These are phyloP conservation scores for Antitrichia curtipendula DNA, from an alignment of 225 moss, liverwort and hornwort genomes.

Conservation along the genomic window DNA sequence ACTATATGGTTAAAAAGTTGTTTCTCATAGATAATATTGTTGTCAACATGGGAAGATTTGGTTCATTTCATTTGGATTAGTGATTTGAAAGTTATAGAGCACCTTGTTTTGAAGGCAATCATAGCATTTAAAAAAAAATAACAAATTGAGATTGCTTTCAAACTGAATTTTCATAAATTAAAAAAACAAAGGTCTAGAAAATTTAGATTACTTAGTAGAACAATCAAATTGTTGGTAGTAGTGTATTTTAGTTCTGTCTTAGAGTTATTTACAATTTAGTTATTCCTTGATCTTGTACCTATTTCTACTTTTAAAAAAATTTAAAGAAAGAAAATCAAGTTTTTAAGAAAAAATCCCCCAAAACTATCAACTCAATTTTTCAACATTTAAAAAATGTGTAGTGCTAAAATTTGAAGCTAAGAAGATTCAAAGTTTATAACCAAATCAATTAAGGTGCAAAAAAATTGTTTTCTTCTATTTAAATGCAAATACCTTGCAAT, in stretches of 20 bases:
- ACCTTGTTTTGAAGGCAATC: background rate
- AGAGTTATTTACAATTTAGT: background rate
- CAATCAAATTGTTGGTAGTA: background rate
- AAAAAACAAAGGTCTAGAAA: background rate
- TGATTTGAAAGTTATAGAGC: background rate
- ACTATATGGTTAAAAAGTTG: background rate
- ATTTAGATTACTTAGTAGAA: background rate
- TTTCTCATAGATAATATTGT: background rate
- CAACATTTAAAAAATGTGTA: background rate
- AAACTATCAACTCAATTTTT: background rate
- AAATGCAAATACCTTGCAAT: background rate
- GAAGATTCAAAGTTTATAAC: background rate
- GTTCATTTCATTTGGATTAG: background rate
- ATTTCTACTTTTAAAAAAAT: too few relatives aligned
- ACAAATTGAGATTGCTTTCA: background rate
- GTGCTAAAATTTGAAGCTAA: background rate
- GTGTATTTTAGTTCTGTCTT: accelerated
- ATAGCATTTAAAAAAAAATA: background rate
- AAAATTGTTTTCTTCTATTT: background rate
- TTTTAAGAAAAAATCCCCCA: too few relatives aligned
- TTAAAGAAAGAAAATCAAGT: too few relatives aligned
- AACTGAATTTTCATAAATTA: background rate
- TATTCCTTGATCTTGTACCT: background rate
- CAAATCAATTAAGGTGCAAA: background rate
- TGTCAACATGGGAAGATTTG: background rate